A percentile compares a stretch with the other conserved stretches of the same genome.
Evolutionary conservation across 1,139 yeast species (phyloP).

Genomic region (Kurtzmaniella natalensis): DNA sequence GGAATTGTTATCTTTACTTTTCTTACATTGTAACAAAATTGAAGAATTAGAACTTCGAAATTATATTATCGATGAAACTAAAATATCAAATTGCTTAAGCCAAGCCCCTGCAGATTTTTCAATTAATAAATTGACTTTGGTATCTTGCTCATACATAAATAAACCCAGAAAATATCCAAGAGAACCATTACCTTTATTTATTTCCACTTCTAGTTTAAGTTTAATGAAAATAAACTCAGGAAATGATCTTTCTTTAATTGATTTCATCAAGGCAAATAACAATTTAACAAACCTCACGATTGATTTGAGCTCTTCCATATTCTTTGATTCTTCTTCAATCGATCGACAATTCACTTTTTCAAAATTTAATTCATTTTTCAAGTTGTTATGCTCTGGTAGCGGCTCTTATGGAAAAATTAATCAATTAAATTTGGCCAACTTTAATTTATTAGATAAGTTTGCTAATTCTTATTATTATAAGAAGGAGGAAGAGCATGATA

Average conservation of each 20-base stretch:
- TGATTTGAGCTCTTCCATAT: constrained; percentile 48
- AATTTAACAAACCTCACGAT: constrained; percentile 34
- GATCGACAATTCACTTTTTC: constrained; percentile 27
- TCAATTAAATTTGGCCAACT: constrained; percentile 25
- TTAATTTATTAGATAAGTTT: constrained; percentile 29
- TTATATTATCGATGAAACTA: constrained; percentile 41
- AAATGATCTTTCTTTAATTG: constrained; percentile 47
- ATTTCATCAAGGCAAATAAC: constrained; percentile 26
- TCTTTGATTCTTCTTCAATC: constrained; percentile 23
- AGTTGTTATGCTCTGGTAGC: constrained; percentile 36
- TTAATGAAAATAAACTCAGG: constrained; percentile 35
- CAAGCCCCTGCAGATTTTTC: too few species aligned
- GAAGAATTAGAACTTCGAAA: constrained; percentile 41
- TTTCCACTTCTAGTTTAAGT: constrained; percentile 29
- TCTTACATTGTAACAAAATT: constrained; percentile 41
- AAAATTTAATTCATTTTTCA: constrained; percentile 39
- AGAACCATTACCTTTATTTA: constrained; percentile 21
- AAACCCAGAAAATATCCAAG: constrained; percentile 7
- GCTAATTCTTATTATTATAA: constrained; percentile 13
- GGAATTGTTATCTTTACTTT: constrained; percentile 22
- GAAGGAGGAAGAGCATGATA: constrained; percentile 11
- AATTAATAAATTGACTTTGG: constrained; percentile 19
- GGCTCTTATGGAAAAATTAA: constrained; percentile 30
- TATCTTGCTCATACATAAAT: constrained; percentile 21
- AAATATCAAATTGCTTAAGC: constrained; percentile 10